Percentiles rank a stretch among this genome's conserved stretches.
Evolutionary conservation across 805 yeast genomes (phyloP).

Genomic region (Deakozyma indianensis): DNA sequence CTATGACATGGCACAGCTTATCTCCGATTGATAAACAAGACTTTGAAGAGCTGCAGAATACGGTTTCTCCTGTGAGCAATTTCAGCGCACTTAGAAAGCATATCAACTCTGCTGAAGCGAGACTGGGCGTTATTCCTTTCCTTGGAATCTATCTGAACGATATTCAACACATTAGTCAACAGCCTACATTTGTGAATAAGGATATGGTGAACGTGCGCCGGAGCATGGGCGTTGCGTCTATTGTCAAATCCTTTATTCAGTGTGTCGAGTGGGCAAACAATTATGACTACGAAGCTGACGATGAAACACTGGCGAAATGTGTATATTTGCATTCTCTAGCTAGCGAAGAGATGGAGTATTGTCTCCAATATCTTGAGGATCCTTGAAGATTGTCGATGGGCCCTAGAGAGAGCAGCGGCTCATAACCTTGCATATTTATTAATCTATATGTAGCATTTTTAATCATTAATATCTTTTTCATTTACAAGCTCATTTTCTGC

Average conservation of each 20-base stretch:
- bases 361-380: neutral
- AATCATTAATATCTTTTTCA: no score
- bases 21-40: constrained; percentile 58
- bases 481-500: no score
- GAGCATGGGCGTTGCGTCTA: constrained; percentile 58
- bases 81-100: constrained; percentile 54
- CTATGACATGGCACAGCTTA: constrained; percentile 60
- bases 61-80: constrained; percentile 64
- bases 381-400: no score
- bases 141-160: constrained; percentile 78
- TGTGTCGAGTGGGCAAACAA: constrained; percentile 75
- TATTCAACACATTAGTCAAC: constrained; percentile 56
- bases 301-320: constrained; percentile 68
- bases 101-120: constrained; percentile 34
- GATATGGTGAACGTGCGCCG: constrained; percentile 59
- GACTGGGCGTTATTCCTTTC: constrained; percentile 75
- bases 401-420: no score
- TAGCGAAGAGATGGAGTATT: neutral
- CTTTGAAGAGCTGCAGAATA: constrained; percentile 51
- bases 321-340: constrained; percentile 38
- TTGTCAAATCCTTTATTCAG: constrained; percentile 63
- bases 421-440: neutral
- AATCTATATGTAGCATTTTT: no score
- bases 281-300: constrained; percentile 40
- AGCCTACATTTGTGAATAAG: constrained; percentile 32